These are phyloP conservation scores for Hirsutella rhossiliensis DNA, from an alignment of 2,329 filamentous ascomycete species.

Conservation along the genomic window DNA sequence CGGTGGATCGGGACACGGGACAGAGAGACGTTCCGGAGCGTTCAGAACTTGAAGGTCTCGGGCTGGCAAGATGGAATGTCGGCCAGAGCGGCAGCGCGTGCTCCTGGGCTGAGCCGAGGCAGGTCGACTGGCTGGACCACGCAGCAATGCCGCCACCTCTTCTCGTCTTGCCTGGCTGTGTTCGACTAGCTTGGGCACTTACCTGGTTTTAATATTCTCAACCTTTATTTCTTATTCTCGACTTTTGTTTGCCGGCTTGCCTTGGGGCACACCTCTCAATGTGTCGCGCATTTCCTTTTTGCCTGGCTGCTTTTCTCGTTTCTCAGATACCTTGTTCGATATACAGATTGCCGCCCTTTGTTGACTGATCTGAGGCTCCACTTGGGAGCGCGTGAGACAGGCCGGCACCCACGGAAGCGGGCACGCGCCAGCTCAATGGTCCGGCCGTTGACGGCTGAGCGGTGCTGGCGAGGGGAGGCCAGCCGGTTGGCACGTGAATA, in stretches of 20 bases:
- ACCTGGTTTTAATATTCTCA: slow-evolving; percentile 16
- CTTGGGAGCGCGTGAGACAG: neutral
- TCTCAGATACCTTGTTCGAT: slow-evolving; percentile 51
- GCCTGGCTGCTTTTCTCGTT: slow-evolving; percentile 12
- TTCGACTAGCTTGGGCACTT: slow-evolving; percentile 23
- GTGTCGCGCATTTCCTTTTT: slow-evolving; percentile 10
- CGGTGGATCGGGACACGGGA: too few relatives aligned
- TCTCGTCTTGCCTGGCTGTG: slow-evolving; percentile 18
- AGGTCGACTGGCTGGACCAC: slow-evolving; percentile 39
- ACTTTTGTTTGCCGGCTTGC: slow-evolving; percentile 11
- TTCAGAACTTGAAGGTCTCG: neutral
- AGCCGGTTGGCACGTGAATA: slow-evolving; percentile 22
- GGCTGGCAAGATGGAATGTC: slow-evolving; percentile 15
- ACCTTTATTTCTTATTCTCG: slow-evolving; percentile 5
- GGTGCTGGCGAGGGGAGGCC: slow-evolving; percentile 12
- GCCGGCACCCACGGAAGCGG: neutral
- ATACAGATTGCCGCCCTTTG: slow-evolving; percentile 23
- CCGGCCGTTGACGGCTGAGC: neutral
- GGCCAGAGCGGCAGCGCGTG: slow-evolving; percentile 21
- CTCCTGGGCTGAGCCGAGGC: slow-evolving; percentile 30
- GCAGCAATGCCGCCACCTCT: slow-evolving; percentile 17
- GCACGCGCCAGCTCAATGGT: neutral
- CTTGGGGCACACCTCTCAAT: slow-evolving; percentile 4
- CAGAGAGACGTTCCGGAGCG: neutral
- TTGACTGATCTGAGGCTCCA: neutral